phyloP scores from a whole-genome alignment of 306 rosid genomes.

The Prunus mira region DNA sequence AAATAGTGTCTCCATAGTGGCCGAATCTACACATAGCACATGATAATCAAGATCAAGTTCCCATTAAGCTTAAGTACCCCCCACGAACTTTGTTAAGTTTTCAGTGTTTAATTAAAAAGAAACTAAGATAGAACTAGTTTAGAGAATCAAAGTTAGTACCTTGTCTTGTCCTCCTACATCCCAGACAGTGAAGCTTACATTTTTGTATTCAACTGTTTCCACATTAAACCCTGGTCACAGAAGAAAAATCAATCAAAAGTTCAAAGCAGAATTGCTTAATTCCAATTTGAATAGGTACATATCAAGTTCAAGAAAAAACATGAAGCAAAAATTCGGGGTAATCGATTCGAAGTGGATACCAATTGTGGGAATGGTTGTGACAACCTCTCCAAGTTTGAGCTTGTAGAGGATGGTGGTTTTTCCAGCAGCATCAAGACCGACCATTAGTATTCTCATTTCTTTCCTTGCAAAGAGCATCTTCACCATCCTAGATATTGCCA shows the following conservation, averaged over 20 bases:
- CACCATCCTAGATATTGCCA: slow-evolving; percentile 62
- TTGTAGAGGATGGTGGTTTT: slow-evolving; percentile 82
- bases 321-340: background rate
- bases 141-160: slow-evolving; percentile 28
- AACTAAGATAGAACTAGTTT: background rate
- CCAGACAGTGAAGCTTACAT: slow-evolving; percentile 91
- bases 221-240: slow-evolving; percentile 67
- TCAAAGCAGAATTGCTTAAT: background rate
- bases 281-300: background rate
- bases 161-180: slow-evolving; percentile 95
- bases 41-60: background rate
- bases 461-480: slow-evolving; percentile 66
- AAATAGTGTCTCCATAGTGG: slow-evolving; percentile 95
- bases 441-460: slow-evolving; percentile 93
- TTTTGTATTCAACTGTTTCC: slow-evolving; percentile 86
- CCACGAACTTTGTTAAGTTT: background rate
- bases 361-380: slow-evolving; percentile 87
- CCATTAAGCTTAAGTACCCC: background rate
- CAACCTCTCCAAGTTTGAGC: slow-evolving; percentile 80
- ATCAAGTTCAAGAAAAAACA: background rate
- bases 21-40: slow-evolving; percentile 49
- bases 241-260: background rate
- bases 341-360: slow-evolving; percentile 33
- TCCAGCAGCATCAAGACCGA: slow-evolving; percentile 89
- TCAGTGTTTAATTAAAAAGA: background rate